phyloP scores from a whole-genome alignment of 208 protist genomes.

The Balamuthia mandrillaris region DNA sequence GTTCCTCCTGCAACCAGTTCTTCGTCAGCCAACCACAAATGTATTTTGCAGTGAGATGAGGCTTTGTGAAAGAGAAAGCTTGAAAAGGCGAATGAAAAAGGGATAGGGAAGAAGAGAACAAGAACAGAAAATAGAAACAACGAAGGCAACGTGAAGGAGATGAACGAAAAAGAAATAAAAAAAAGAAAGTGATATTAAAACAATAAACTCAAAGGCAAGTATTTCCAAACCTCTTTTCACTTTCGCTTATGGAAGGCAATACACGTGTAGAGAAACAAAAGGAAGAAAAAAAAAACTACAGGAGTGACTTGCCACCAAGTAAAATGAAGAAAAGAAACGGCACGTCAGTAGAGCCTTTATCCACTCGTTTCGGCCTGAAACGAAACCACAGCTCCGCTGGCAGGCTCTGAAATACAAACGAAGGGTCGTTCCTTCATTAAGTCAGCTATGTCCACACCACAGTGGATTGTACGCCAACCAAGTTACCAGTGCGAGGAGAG shows the following conservation, averaged over 20 bases:
- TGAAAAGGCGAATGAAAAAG: background rate
- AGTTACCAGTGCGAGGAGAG: too few relatives aligned
- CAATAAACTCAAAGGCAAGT: background rate
- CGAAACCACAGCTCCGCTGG: too few relatives aligned
- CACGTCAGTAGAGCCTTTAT: too few relatives aligned
- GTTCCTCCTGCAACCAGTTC: background rate
- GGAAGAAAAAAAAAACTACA: background rate
- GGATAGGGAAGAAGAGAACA: too few relatives aligned
- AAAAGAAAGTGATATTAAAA: background rate
- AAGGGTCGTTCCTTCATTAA: too few relatives aligned
- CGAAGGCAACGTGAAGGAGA: background rate
- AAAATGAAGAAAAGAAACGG: background rate
- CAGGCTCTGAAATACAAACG: too few relatives aligned
- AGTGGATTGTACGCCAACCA: too few relatives aligned
- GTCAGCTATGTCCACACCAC: too few relatives aligned
- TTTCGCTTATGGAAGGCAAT: background rate
- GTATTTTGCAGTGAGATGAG: too few relatives aligned
- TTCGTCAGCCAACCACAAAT: background rate
- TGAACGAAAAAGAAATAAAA: background rate
- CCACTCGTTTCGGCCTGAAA: too few relatives aligned
- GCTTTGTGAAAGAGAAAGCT: background rate
- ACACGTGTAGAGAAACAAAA: too few relatives aligned
- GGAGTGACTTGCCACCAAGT: background rate
- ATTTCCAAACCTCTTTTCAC: too few relatives aligned
- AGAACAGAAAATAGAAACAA: background rate